Conservation (phyloP, 2,329 filamentous ascomycete species). For the Fusarium azukiicola region DNA sequence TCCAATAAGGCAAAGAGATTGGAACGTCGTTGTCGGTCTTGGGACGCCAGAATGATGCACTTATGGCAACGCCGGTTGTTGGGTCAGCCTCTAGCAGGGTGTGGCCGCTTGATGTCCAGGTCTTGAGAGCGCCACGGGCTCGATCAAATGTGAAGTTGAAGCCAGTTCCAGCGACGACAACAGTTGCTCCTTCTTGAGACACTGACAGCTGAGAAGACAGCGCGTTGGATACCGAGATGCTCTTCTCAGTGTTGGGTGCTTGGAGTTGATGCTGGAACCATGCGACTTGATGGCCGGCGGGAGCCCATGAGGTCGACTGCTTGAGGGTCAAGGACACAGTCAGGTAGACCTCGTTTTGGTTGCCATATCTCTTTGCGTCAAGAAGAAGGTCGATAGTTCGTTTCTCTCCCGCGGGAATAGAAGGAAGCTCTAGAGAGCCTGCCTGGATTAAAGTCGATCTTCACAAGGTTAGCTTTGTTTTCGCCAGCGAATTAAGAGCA, state of each 20-base stretch:
- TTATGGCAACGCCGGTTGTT: slow-evolving; percentile 60
- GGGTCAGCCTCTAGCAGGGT: slow-evolving; percentile 62
- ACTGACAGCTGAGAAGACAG: slow-evolving; percentile 51
- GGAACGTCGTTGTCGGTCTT: slow-evolving; percentile 83
- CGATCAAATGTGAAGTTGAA: slow-evolving; percentile 70
- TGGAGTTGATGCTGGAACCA: slow-evolving; percentile 72
- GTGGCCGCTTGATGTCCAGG: slow-evolving; percentile 63
- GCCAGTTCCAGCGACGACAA: slow-evolving; percentile 45
- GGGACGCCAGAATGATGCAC: slow-evolving; percentile 80
- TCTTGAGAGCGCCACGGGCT: slow-evolving; percentile 66
- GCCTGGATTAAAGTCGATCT: slow-evolving; percentile 55
- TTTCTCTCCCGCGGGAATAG: slow-evolving; percentile 63
- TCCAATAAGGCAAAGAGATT: slow-evolving; percentile 78
- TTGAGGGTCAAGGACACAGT: slow-evolving; percentile 69
- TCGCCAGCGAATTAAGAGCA: fast-evolving
- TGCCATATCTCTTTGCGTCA: slow-evolving; percentile 52
- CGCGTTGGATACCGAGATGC: slow-evolving; percentile 16
- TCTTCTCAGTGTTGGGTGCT: not conserved
- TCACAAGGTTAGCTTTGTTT: slow-evolving; percentile 2
- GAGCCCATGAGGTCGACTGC: slow-evolving; percentile 71
- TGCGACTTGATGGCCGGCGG: slow-evolving; percentile 74
- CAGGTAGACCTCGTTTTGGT: slow-evolving; percentile 66
- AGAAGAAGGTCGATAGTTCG: slow-evolving; percentile 59
- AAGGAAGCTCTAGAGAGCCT: slow-evolving; percentile 65
- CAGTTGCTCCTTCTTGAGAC: slow-evolving; percentile 15